These are phyloP conservation scores for Pisolithus microcarpus DNA, from an alignment of 768 basidiomycete genomes.

Conservation along the genomic window DNA sequence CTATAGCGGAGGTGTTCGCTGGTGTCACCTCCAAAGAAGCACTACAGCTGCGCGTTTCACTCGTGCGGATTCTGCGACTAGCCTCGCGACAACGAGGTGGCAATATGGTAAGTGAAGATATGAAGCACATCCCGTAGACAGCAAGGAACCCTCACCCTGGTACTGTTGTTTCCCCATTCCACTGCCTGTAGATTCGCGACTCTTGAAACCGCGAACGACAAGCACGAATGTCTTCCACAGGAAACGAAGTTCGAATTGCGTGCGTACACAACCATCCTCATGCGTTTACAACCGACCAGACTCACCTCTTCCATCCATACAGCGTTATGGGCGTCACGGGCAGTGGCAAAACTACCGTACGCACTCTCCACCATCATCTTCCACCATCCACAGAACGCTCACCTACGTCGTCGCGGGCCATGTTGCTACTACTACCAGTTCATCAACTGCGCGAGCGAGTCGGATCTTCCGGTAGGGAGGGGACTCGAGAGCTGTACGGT, in stretches of 20 bases:
- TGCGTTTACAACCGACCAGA: not conserved
- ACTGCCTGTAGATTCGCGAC: too few species aligned
- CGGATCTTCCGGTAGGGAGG: slow-evolving; percentile 32
- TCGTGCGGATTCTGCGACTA: too few species aligned
- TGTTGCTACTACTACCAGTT: slow-evolving; percentile 27
- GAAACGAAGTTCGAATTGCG: slow-evolving; percentile 7
- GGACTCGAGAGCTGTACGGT: slow-evolving; percentile 40
- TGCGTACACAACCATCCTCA: not conserved
- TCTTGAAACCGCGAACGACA: too few species aligned
- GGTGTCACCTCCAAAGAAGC: too few species aligned
- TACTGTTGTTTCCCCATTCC: too few species aligned
- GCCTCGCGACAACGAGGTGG: too few species aligned
- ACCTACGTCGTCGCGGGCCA: not conserved
- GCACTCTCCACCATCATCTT: not conserved
- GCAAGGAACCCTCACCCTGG: too few species aligned
- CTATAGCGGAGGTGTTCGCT: too few species aligned
- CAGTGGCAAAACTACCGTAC: slow-evolving; percentile 14
- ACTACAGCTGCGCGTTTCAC: too few species aligned
- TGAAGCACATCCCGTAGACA: too few species aligned
- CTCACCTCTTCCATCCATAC: not conserved
- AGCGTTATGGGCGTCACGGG: slow-evolving; percentile 14
- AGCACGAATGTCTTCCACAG: not conserved
- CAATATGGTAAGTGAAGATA: too few species aligned
- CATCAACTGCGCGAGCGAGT: slow-evolving; percentile 41
- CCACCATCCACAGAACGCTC: not conserved